These are phyloP conservation scores for Boletus semigastroideus DNA, from an alignment of 1,284 basidiomycete species.

Conservation along the genomic window DNA sequence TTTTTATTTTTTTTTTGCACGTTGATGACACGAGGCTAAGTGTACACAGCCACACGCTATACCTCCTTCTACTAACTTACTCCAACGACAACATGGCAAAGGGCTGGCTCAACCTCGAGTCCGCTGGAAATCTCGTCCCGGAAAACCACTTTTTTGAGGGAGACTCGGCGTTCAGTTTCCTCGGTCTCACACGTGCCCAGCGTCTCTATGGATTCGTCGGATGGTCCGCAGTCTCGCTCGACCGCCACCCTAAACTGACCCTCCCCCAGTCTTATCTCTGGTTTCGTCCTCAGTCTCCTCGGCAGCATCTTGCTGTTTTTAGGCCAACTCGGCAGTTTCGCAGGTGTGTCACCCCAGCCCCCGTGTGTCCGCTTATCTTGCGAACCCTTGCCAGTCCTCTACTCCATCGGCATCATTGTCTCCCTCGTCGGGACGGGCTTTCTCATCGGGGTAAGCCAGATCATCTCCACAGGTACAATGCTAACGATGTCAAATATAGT, in stretches of 20 bases:
- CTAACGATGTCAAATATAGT: conserved; percentile 42
- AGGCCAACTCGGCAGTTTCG: conserved; percentile 72
- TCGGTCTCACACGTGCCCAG: conserved; percentile 76
- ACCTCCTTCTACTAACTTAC: neutral
- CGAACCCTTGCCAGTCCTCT: conserved; percentile 58
- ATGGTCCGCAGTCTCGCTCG: conserved; percentile 50
- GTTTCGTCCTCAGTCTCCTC: conserved; percentile 79
- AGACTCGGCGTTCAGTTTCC: conserved; percentile 79
- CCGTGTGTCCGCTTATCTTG: neutral
- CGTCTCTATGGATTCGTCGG: conserved; percentile 81
- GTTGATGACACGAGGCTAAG: conserved; percentile 28
- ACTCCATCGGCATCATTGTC: conserved; percentile 80
- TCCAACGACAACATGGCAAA: conserved; percentile 38
- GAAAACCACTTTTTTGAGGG: conserved; percentile 79
- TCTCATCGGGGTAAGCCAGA: conserved; percentile 69
- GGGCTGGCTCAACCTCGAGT: conserved; percentile 73
- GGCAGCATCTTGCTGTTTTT: conserved; percentile 80
- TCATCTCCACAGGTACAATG: neutral
- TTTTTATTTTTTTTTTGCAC: conserved; percentile 10
- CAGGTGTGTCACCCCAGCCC: conserved; percentile 49
- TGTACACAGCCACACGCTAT: conserved; percentile 11
- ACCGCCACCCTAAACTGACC: neutral
- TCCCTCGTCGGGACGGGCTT: conserved; percentile 89
- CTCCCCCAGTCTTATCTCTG: conserved; percentile 58
- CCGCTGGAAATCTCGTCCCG: conserved; percentile 55